Percentiles rank a stretch among this genome's conserved stretches.
phyloP scores from a whole-genome alignment of 306 rosid genomes.

The Amphicarpaea edgeworthii region DNA sequence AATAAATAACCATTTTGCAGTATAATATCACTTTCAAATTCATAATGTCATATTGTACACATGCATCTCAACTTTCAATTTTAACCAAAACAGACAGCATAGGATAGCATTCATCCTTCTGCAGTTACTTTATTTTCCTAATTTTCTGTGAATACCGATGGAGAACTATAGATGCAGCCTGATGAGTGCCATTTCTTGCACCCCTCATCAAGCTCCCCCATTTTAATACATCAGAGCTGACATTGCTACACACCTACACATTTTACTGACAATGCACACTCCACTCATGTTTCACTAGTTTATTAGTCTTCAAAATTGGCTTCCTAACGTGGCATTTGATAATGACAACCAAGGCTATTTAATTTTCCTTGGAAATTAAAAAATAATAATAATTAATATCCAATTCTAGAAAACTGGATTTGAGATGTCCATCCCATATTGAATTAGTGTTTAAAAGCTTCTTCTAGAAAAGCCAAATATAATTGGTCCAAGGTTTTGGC shows the following conservation, averaged over 20 bases:
- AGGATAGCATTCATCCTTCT: conserved; percentile 5
- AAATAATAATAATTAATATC: conserved; percentile 8
- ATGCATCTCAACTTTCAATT: conserved; percentile 28
- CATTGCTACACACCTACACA: neutral
- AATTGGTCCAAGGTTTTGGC: conserved; percentile 9
- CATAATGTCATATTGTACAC: conserved; percentile 20
- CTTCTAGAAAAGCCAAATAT: conserved; percentile 6
- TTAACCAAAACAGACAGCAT: conserved; percentile 4
- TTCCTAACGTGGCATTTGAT: neutral
- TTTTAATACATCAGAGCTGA: neutral
- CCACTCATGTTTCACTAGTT: neutral
- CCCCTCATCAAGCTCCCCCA: neutral
- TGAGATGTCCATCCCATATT: conserved; percentile 4
- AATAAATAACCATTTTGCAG: conserved; percentile 13
- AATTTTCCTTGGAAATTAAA: conserved; percentile 13
- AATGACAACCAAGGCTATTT: neutral
- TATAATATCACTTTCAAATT: neutral
- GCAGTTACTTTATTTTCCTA: neutral
- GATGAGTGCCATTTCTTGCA: conserved; percentile 6
- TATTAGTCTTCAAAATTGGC: conserved; percentile 14
- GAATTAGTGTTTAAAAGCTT: neutral
- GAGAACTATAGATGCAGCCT: conserved; percentile 4
- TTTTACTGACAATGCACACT: conserved; percentile 4
- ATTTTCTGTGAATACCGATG: conserved; percentile 10
- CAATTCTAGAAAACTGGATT: conserved; percentile 10